These are phyloP conservation scores for Furculomyces boomerangus DNA, from an alignment of 371 early-diverging fungal genomes.

Conservation along the genomic window DNA sequence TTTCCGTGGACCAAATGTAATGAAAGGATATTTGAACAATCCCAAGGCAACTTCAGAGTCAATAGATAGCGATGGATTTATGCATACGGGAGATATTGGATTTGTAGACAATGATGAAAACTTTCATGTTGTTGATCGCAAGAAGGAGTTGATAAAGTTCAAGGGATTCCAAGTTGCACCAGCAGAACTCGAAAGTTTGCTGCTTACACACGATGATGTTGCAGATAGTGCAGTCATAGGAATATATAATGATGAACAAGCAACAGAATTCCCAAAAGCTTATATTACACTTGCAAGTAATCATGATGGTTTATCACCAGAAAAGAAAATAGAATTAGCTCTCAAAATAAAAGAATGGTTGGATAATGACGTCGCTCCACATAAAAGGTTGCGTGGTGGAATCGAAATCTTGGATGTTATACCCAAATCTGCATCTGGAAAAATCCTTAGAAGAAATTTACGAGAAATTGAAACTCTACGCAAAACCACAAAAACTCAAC, in stretches of 20 bases:
- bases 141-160: conserved; percentile 55
- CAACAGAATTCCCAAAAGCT: conserved; percentile 35
- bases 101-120: conserved; percentile 49
- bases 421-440: conserved; percentile 66
- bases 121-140: conserved; percentile 39
- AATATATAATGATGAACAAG: conserved; percentile 37
- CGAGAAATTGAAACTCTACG: conserved; percentile 5
- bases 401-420: conserved; percentile 44
- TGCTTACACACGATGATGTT: conserved; percentile 52
- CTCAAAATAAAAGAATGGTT: conserved; percentile 38
- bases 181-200: conserved; percentile 67
- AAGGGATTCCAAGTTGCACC: conserved; percentile 59
- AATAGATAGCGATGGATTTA: conserved; percentile 75
- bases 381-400: conserved; percentile 68
- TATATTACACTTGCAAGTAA: conserved; percentile 8
- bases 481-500: neutral
- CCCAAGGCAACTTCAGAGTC: conserved; percentile 55
- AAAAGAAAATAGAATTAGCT: conserved; percentile 3
- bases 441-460: conserved; percentile 42
- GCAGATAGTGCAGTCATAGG: conserved; percentile 68
- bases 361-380: conserved; percentile 35
- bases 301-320: conserved; percentile 13
- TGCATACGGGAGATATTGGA: conserved; percentile 93
- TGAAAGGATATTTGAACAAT: conserved; percentile 72
- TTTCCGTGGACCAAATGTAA: conserved; percentile 76